Base-by-base conservation (phyloP, 305 asterid species). In the Fraxinus ornus region DNA sequence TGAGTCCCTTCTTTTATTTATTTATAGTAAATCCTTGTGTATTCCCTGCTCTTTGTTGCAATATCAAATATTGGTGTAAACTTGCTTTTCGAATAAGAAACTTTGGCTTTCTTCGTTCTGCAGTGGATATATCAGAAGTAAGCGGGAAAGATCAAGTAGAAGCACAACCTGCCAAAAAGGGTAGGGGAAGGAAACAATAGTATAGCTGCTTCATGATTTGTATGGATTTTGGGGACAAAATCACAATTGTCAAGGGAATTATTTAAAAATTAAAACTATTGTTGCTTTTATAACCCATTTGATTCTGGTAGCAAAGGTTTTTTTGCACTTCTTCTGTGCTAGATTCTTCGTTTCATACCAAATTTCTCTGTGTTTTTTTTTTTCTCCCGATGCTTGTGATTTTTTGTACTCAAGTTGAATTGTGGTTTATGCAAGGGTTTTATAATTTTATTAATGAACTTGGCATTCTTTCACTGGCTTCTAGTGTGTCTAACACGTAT, bases 181-280 rank as follows among this genome's bases (percentile, higher is more conserved):
- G 97, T 26, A 90, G 97, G 91, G 97, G 96, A 77, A 86, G 98
- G 89, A 94, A 94, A 81, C 96, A 94, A 83, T 92, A 88, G 87
- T 70, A 7, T 78, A 47, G 80, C 62, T 17, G 22, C 37, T 35
- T 72, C 57, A 21, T 64, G 72, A 66, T 80, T 77, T n/a, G 74
- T 68, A 76, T 55, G 36, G 30, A 76, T 76, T 84, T 52, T 52
- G n/a, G n/a, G 22, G 82, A n/a, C 87, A 76, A 71, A 77, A n/a
- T 44, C 28, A 19, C 44, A 68, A 66, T 30, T 35, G 84, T 78
- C 82, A 39, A 52, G 49, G 60, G 30, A 71, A 36, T 68, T 8
- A 35, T 79, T 70, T 0, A 47, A 32, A 32, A 32, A 32, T 32
- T 32, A 32, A 73, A 21, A 80, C 24, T 36, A 52, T 55, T 41